phyloP scores from a whole-genome alignment of 495 filamentous ascomycete species.

The Penicillium pancosmium region DNA sequence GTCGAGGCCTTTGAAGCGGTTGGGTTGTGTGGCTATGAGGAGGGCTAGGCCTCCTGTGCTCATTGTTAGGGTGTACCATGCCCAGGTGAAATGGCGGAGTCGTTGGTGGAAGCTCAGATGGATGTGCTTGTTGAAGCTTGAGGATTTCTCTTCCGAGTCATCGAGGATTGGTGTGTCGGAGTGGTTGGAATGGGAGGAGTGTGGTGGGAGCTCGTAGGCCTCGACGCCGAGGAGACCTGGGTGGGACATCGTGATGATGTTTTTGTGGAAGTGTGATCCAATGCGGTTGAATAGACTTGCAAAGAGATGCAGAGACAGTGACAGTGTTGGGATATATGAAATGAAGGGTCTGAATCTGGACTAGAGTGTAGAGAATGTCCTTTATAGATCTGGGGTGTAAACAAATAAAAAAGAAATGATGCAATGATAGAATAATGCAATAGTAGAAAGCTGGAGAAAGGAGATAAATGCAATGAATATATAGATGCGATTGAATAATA shows the following conservation, averaged over 20 bases:
- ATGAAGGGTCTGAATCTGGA: neutral
- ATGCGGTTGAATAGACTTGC: neutral
- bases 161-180: constrained; percentile 33
- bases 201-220: constrained; percentile 25
- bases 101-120: constrained; percentile 43
- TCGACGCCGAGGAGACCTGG: constrained; percentile 21
- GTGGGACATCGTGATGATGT: constrained; percentile 8
- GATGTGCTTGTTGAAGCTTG: constrained; percentile 12
- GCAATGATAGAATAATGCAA: neutral
- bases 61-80: constrained; percentile 72
- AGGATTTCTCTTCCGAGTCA: constrained; percentile 13
- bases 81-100: constrained; percentile 71
- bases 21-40: constrained; percentile 58
- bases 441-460: too few relatives aligned
- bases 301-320: neutral
- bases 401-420: neutral
- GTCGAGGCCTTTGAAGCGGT: constrained; percentile 58
- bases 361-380: neutral
- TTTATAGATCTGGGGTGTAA: neutral
- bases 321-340: neutral
- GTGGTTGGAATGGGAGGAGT: constrained; percentile 30
- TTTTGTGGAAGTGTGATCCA: constrained; percentile 6
- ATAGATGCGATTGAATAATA: constrained; percentile 7
- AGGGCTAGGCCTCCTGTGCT: constrained; percentile 67
- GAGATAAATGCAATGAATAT: neutral